Evolutionary conservation across 1,139 yeast genomes (phyloP).

Genomic region (Meyerozyma athensensis): DNA sequence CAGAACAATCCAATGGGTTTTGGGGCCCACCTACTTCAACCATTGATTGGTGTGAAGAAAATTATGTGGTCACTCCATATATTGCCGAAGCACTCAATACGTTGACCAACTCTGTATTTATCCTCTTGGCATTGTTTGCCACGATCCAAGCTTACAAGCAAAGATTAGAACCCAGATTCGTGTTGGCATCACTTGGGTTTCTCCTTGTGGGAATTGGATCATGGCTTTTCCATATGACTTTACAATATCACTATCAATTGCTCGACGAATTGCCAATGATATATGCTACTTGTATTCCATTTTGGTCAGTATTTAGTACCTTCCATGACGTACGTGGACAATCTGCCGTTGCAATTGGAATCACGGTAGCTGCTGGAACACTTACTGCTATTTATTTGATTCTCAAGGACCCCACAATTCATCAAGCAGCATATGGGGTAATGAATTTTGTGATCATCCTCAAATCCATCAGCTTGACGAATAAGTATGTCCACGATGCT

Average conservation of each 20-base stretch:
- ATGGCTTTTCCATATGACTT: slow-evolving; percentile 95
- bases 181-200: slow-evolving; percentile 72
- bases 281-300: slow-evolving; percentile 93
- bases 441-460: slow-evolving; percentile 60
- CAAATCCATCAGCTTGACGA: slow-evolving; percentile 49
- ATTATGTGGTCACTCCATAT: slow-evolving; percentile 78
- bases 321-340: slow-evolving; percentile 28
- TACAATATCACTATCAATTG: slow-evolving; percentile 80
- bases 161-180: slow-evolving; percentile 63
- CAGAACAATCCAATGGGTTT: slow-evolving; percentile 37
- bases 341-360: slow-evolving; percentile 43
- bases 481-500: slow-evolving; percentile 45
- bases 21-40: slow-evolving; percentile 61
- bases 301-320: slow-evolving; percentile 83
- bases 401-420: slow-evolving; percentile 77
- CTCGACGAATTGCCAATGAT: slow-evolving; percentile 97
- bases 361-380: slow-evolving; percentile 50
- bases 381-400: slow-evolving; percentile 65
- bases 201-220: slow-evolving; percentile 87
- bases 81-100: slow-evolving; percentile 90
- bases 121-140: slow-evolving; percentile 64
- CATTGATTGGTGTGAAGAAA: slow-evolving; percentile 96
- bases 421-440: slow-evolving; percentile 71
- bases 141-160: slow-evolving; percentile 57
- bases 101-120: slow-evolving; percentile 65